Evolutionary conservation across 148 eudicot species (phyloP).

Genomic region (Camellia granthamiana): DNA sequence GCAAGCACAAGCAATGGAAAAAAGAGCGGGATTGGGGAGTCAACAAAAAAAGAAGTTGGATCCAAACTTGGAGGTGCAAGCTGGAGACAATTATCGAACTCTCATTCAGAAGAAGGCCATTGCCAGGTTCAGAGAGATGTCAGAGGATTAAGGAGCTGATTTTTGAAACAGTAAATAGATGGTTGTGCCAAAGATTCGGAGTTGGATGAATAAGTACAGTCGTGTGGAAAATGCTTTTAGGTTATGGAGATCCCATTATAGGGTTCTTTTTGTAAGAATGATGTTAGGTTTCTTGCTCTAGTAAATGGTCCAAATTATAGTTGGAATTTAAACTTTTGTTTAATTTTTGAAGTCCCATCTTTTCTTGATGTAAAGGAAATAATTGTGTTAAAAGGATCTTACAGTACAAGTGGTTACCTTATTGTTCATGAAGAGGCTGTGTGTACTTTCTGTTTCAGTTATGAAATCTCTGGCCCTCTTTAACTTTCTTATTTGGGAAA

Average conservation of each 20-base stretch:
- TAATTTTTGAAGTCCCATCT: too few species aligned
- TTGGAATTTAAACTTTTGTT: not conserved
- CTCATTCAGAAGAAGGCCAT: constrained; percentile 94
- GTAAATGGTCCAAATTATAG: not conserved
- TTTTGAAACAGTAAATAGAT: not conserved
- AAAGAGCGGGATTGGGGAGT: constrained; percentile 86
- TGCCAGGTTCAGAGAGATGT: constrained; percentile 83
- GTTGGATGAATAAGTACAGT: not conserved
- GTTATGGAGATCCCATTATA: not conserved
- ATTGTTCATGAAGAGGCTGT: too few species aligned
- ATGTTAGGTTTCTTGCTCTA: not conserved
- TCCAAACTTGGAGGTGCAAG: constrained; percentile 83
- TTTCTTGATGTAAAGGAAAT: not conserved
- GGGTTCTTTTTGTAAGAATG: not conserved
- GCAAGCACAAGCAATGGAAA: constrained; percentile 73
- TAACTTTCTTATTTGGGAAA: too few species aligned
- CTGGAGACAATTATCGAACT: constrained; percentile 93
- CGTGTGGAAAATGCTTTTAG: not conserved
- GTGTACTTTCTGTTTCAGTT: too few species aligned
- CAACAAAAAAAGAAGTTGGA: constrained; percentile 70
- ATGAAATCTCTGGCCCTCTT: too few species aligned
- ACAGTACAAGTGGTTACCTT: too few species aligned
- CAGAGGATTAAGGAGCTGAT: constrained; percentile 8
- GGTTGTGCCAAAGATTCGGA: not conserved
- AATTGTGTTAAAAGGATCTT: too few species aligned